These are phyloP conservation scores for Candida maris DNA, from an alignment of 805 yeast genomes.

Conservation along the genomic window DNA sequence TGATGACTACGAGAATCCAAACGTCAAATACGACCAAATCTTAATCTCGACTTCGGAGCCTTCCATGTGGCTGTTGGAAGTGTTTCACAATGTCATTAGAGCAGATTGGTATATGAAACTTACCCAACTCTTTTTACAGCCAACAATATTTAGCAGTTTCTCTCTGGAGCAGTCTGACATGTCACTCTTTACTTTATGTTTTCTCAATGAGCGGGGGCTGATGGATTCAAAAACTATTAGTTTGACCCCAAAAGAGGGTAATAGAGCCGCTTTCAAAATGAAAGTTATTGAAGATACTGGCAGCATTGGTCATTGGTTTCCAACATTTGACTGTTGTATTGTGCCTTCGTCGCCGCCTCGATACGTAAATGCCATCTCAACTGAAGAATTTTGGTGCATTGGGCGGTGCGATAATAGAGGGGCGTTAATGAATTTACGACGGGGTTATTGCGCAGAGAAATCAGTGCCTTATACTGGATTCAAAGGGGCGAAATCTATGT, in stretches of 20 bases:
- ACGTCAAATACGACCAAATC: slow-evolving; percentile 26
- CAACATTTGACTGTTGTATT: slow-evolving; percentile 24
- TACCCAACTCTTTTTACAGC: slow-evolving; percentile 21
- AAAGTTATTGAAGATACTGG: slow-evolving; percentile 20
- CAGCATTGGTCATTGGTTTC: slow-evolving; percentile 22
- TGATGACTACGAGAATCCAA: slow-evolving; percentile 17
- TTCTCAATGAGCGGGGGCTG: slow-evolving; percentile 25
- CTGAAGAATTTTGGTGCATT: slow-evolving; percentile 31
- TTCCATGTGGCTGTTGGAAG: slow-evolving; percentile 26
- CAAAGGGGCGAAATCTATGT: slow-evolving; percentile 15
- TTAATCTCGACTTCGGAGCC: slow-evolving; percentile 21
- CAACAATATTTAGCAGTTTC: slow-evolving; percentile 20
- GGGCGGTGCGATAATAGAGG: slow-evolving; percentile 25
- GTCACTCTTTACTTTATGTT: slow-evolving; percentile 16
- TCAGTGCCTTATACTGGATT: slow-evolving; percentile 10
- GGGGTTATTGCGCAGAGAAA: slow-evolving; percentile 24
- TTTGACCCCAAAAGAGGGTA: slow-evolving; percentile 12
- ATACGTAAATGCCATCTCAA: slow-evolving; percentile 17
- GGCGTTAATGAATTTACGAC: slow-evolving; percentile 23
- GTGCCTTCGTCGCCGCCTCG: slow-evolving; percentile 16
- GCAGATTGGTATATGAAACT: slow-evolving; percentile 16
- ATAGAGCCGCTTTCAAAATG: slow-evolving; percentile 13
- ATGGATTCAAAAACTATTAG: slow-evolving; percentile 21
- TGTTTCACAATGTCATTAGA: slow-evolving; percentile 17
- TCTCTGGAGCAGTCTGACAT: slow-evolving; percentile 20